Evolutionary conservation across 2,329 filamentous ascomycete species (phyloP).

Genomic region (Blastomyces parvus): DNA sequence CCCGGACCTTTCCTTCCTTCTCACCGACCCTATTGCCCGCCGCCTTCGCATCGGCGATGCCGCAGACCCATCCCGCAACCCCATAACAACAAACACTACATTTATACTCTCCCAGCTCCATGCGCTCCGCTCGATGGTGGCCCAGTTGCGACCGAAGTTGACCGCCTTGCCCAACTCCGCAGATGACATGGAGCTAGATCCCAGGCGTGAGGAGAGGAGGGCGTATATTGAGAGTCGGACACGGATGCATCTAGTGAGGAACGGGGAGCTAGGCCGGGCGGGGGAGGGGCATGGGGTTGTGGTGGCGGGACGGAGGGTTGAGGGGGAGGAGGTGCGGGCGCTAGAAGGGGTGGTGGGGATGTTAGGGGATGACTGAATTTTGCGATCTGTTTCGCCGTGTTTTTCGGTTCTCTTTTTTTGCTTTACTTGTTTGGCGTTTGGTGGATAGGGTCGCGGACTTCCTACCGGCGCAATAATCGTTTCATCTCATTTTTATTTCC

Average conservation of each 20-base stretch:
- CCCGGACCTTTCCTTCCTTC: slow-evolving; percentile 48
- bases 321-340: slow-evolving; percentile 32
- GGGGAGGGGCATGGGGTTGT: slow-evolving; percentile 28
- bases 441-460: background rate
- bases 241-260: slow-evolving; percentile 60
- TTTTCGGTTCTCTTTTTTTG: background rate
- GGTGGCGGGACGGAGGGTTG: slow-evolving; percentile 32
- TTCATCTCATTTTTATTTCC: too few species aligned
- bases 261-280: slow-evolving; percentile 29
- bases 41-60: slow-evolving; percentile 38
- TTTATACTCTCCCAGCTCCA: slow-evolving; percentile 80
- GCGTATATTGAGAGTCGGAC: slow-evolving; percentile 79
- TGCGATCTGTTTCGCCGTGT: background rate
- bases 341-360: slow-evolving; percentile 33
- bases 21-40: slow-evolving; percentile 40
- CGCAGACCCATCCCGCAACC: slow-evolving; percentile 29
- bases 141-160: slow-evolving; percentile 58
- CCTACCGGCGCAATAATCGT: too few species aligned
- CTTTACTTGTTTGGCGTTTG: background rate
- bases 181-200: slow-evolving; percentile 34
- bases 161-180: slow-evolving; percentile 31
- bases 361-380: slow-evolving; percentile 16
- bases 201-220: slow-evolving; percentile 60
- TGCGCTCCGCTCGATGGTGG: slow-evolving; percentile 61
- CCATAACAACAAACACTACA: slow-evolving; percentile 41